These are phyloP conservation scores for Trichoderma koningii DNA, from an alignment of 2,329 filamentous ascomycete species.

Conservation along the genomic window DNA sequence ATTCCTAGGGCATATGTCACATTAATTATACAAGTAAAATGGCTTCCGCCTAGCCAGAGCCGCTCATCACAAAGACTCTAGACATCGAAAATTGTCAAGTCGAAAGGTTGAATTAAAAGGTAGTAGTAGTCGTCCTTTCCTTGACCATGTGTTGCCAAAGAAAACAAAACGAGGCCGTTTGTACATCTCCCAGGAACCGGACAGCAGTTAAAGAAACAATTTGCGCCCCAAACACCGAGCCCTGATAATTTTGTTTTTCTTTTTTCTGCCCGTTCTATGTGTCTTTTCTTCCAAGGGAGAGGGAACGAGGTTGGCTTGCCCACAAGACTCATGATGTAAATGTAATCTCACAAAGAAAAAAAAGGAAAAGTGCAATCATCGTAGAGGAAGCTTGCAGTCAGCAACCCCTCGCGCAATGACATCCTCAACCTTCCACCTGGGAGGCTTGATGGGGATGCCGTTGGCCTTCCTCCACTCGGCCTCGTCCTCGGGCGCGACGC, in stretches of 20 bases:
- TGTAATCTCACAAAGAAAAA: constrained; percentile 29
- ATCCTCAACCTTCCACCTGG: constrained; percentile 83
- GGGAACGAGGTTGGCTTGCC: background rate
- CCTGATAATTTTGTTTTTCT: background rate
- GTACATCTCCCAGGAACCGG: constrained; percentile 11
- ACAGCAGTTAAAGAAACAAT: constrained; percentile 8
- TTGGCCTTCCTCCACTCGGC: constrained; percentile 64
- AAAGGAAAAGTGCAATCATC: constrained; percentile 46
- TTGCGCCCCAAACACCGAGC: constrained; percentile 32
- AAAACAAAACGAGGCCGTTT: constrained; percentile 1
- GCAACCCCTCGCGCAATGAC: constrained; percentile 73
- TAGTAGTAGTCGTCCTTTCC: constrained; percentile 2
- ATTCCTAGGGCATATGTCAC: constrained; percentile 11
- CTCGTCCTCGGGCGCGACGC: constrained; percentile 71
- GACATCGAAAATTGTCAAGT: constrained; percentile 4
- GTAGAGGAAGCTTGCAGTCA: constrained; percentile 72
- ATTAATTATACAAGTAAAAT: constrained; percentile 22
- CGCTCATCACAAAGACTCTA: constrained; percentile 6
- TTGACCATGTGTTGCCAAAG: background rate
- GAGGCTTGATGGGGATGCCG: constrained; percentile 69
- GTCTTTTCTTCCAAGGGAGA: constrained; percentile 6
- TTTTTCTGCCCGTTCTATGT: constrained; percentile 21
- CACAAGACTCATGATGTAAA: constrained; percentile 11
- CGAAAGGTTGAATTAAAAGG: constrained; percentile 9
- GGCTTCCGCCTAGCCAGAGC: constrained; percentile 17